Percentiles rank a stretch among this genome's conserved stretches.
phyloP scores from a whole-genome alignment of 306 rosid species.

The cucumber (Cucumis sativus) region Cucumber_9930_V3 NC_026657.2:30400001-30400500 shows the following conservation, averaged over 20 bases:
- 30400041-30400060: too few relatives aligned
- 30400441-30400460: background rate
- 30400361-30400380: background rate
- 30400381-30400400: background rate
- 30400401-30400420: background rate
- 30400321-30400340: background rate
- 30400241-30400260: background rate
- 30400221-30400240: background rate
- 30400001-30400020: too few relatives aligned
- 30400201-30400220: background rate
- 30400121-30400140: too few relatives aligned
- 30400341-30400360: background rate
- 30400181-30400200: background rate
- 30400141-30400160: background rate
- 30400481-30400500: too few relatives aligned
- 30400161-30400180: background rate
- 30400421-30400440: background rate
- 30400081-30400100: background rate
- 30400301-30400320: background rate
- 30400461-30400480: too few relatives aligned
- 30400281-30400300: background rate
- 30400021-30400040: background rate
- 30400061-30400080: background rate
- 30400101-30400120: too few relatives aligned
- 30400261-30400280: background rate